Conservation (phyloP, 495 filamentous ascomycete genomes). For the Penicillium flavigenum region DNA sequence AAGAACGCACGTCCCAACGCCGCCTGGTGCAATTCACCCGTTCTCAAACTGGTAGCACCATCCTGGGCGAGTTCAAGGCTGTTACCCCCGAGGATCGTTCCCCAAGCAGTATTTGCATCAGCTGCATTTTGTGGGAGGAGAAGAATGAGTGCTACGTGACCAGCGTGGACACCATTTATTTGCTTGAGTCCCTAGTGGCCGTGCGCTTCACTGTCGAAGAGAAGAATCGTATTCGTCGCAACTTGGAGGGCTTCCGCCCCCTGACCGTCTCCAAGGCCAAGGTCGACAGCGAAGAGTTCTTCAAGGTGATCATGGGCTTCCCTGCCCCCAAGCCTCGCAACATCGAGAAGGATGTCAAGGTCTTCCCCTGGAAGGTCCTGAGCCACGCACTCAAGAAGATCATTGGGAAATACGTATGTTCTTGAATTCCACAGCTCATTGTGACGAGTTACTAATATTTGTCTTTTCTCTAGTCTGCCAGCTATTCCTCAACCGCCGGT, state of each 20-base stretch:
- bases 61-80: constrained; percentile 69
- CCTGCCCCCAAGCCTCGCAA: constrained; percentile 91
- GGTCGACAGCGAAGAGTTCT: constrained; percentile 88
- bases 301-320: constrained; percentile 99
- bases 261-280: constrained; percentile 90
- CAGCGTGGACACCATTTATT: constrained; percentile 91
- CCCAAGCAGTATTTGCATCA: constrained; percentile 78
- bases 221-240: constrained; percentile 95
- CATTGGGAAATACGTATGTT: constrained; percentile 94
- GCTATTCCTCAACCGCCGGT: constrained; percentile 52
- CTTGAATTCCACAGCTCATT: background rate
- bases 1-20: constrained; percentile 73
- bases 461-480: constrained; percentile 42
- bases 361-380: constrained; percentile 91
- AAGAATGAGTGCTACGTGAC: constrained; percentile 88
- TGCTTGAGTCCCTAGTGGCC: constrained; percentile 84
- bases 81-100: constrained; percentile 65
- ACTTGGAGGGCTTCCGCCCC: constrained; percentile 88
- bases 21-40: constrained; percentile 85
- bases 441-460: constrained; percentile 15
- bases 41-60: constrained; percentile 70
- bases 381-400: constrained; percentile 88
- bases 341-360: constrained; percentile 98
- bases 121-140: constrained; percentile 91
- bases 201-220: constrained; percentile 88